Evolutionary conservation across 2,329 filamentous ascomycete genomes (phyloP), one percentile per base, ranked within the genome.

Genomic region (Trichoderma citrinoviride): DNA sequence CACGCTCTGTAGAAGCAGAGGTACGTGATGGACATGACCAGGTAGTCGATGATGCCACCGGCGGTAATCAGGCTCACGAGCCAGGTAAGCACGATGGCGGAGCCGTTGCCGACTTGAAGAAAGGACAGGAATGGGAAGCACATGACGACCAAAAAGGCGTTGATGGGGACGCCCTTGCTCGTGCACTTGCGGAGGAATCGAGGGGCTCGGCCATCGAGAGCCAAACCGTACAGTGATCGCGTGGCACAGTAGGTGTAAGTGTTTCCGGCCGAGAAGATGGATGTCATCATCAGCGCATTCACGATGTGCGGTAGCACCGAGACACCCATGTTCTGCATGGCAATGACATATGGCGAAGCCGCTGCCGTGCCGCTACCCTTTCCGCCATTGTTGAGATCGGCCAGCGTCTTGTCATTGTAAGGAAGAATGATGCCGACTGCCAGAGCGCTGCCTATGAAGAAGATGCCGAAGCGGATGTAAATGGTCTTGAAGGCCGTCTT

Each of bases 401-500:
- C 77, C 65, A 92, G 78, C 14, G 80, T 81, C 0, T 78, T 70
- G 70, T 91, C 87, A 66, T 90, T 84, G 73, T 87, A 87, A 3
- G 89, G 81, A 55, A 92, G 81, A 53, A 90, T 75, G 54, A 91
- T 88, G 19, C 87, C 88, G 25, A 90, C 84, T 29, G 82, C 83
- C 1, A 93, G 79, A 2, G 88, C 86, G 5, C 89, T 88, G 3
- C 90, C 81, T 25, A 91, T 82, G 76, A 91, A 92, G 77, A 92
- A 92, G 17, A 86, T 76, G 2, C 85, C 88, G 56, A 92, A 82
- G 50, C 90, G 86, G 73, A 87, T 90, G 76, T 91, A 91, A 7
- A 91, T 87, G 0, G 87, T 87, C 71, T 90, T 91, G 78, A 86
- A 92, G 1, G 90, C 90, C 53, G 82, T 82, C 37, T 89, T 89